These are phyloP conservation scores for Capronia americana DNA, from an alignment of 2,329 filamentous ascomycete species.

Conservation along the genomic window DNA sequence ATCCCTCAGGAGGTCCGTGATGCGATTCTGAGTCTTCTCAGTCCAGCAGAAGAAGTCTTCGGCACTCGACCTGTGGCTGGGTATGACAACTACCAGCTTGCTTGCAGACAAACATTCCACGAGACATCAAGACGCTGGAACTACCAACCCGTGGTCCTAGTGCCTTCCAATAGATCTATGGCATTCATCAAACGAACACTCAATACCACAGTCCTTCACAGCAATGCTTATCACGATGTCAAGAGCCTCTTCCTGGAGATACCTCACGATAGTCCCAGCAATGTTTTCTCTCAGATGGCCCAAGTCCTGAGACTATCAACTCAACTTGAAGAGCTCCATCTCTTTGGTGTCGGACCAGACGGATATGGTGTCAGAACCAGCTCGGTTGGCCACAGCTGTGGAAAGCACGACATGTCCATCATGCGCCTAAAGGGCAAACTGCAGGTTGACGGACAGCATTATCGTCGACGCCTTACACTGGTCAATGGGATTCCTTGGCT, in stretches of 20 bases:
- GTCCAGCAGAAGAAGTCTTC: constrained; percentile 2
- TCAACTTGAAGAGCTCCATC: constrained; percentile 32
- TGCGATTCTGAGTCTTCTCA: constrained; percentile 8
- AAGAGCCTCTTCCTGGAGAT: constrained; percentile 32
- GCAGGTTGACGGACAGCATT: constrained; percentile 25
- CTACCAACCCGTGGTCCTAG: constrained; percentile 9
- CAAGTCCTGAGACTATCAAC: constrained; percentile 16
- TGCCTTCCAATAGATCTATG: constrained; percentile 20
- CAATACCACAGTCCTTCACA: background rate
- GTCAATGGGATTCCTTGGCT: constrained; percentile 26
- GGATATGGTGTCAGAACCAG: constrained; percentile 25
- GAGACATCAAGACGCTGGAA: constrained; percentile 18
- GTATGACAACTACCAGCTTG: constrained; percentile 23
- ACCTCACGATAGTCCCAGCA: constrained; percentile 18
- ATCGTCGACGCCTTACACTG: constrained; percentile 11
- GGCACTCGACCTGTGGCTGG: constrained; percentile 15
- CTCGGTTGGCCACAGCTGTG: constrained; percentile 21
- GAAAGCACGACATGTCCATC: constrained; percentile 24
- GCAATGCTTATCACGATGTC: constrained; percentile 17
- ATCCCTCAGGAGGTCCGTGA: constrained; percentile 33
- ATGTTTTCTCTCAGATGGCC: constrained; percentile 18
- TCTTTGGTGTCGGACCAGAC: constrained; percentile 34
- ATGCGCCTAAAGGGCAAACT: constrained; percentile 14
- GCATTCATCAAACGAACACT: constrained; percentile 18
- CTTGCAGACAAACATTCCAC: constrained; percentile 29